Evolutionary conservation across 148 eudicot species (phyloP), one percentile per base, ranked within the genome.

Genomic region (Amaranthus palmeri): DNA sequence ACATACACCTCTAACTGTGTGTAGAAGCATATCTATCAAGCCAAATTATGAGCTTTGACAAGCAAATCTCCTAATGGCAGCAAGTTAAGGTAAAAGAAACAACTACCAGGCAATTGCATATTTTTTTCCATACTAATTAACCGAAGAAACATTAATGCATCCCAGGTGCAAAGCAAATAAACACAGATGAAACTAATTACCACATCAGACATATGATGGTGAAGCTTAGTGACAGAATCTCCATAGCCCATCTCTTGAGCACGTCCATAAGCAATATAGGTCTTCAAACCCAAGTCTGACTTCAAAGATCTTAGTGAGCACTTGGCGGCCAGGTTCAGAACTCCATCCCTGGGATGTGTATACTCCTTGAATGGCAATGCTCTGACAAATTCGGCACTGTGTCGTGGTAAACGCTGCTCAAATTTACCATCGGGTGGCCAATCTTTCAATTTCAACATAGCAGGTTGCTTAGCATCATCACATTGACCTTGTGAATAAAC

Each of bases 221-320:
- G 92, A 73, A 90, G 87, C 76, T 85, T 88, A 42, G 90, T 90
- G 43, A 90, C 86, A 53, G 90, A 90, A 79, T 90, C 92, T 56
- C 88, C 96, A 43, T 83, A 82, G 4, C 88, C 92, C 66, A 90
- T 81, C 79, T 90, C 96, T 81, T 88, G 85, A 41, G 75, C 67
- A 65, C 81, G 79, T 43, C 92, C 96, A 79, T 88, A 88, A 10
- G 96, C 90, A 65, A 88, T 88, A 70, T 88, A 88, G 43, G 96
- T 82, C 80, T 88, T 90, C 13, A 92, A 90, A 47, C 96, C 96
- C 75, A 90, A 72, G 69, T 88, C 96, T 10, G 91, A 92, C 82
- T 86, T 88, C 70, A 88, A 69, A 14, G 73, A 64, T 0, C 43
- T 0, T 4, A 25, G 6, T 8, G 90, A 89, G 78, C 82, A 77